Conservation (phyloP, 345 rosid species). For the Noccaea bulbosa region DNA sequence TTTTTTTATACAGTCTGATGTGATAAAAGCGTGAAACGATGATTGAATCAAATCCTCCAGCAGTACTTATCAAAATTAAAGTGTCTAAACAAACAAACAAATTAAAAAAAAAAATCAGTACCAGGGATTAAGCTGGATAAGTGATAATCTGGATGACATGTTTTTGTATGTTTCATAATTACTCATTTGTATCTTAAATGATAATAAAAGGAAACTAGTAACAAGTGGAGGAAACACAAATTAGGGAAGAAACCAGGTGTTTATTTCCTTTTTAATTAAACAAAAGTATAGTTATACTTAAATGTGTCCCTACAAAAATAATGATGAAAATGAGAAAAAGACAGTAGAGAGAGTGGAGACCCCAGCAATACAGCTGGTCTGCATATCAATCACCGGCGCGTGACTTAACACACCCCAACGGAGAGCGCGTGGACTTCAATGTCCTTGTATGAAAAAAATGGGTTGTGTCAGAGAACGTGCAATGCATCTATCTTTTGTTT, state of each 20-base stretch:
- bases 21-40: slow-evolving; percentile 35
- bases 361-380: slow-evolving; percentile 48
- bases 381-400: slow-evolving; percentile 49
- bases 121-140: slow-evolving; percentile 24
- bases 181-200: slow-evolving; percentile 16
- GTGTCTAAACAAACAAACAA: slow-evolving; percentile 2
- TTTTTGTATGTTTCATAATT: slow-evolving; percentile 33
- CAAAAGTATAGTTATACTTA: slow-evolving; percentile 19
- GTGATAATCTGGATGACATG: slow-evolving; percentile 30
- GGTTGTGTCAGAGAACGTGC: slow-evolving; percentile 48
- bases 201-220: slow-evolving; percentile 11
- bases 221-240: slow-evolving; percentile 22
- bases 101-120: not conserved
- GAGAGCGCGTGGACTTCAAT: slow-evolving; percentile 16
- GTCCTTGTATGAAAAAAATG: not conserved
- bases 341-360: slow-evolving; percentile 44
- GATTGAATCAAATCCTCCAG: slow-evolving; percentile 25
- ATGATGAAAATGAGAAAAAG: slow-evolving; percentile 46
- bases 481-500: slow-evolving; percentile 40
- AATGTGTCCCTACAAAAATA: slow-evolving; percentile 43
- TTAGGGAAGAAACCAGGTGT: slow-evolving; percentile 15
- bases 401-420: fast-evolving
- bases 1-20: not conserved
- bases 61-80: slow-evolving; percentile 14
- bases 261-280: slow-evolving; percentile 18